Base-by-base conservation (phyloP, 176 grass and related monocot species). In the Luzula sylvatica region DNA sequence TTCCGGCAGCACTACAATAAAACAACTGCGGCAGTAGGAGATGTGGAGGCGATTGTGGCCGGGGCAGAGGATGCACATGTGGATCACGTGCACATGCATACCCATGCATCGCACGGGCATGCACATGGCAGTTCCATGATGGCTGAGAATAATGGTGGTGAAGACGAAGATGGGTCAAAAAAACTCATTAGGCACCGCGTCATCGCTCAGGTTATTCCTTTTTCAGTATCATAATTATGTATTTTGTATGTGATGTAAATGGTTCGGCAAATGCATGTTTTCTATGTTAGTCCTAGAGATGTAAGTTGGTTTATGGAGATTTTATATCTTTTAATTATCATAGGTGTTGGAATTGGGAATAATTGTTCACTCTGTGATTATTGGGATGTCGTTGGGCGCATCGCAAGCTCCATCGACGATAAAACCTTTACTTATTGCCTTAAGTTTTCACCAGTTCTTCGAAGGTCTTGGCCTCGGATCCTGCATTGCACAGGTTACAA, bases 381-480 rank as follows among this genome's bases (percentile, higher is more conserved):
- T 93, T 24, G 87, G 81, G 42, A 81, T 93, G 55, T 93, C 87
- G 0, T 47, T 93, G 0, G 87, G 81, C 7, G 66, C 77, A 0
- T 78, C 81, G 0, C 28, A 93, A 1, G 45, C 46, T 0, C 77
- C 81, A 0, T 26, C 63, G 13, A 78, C 87, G 2, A 82, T 93
- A 39, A 72, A 50, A 12, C 87, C 87, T 1, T 40, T 93, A 0
- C 62, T 93, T 3, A 73, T 56, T 8, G 87, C 87, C n/a, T 13
- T 86, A 0, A 78, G 65, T 41, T 94, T 94, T 55, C 87, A 86
- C 30, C 87, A 86, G 3, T 82, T 86, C 73, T 94, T 94, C 8
- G 87, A 94, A 35, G 87, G 87, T 16, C 80, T 82, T 63, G 87
- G 87, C 3, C 77, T 86, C 1, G 87, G 87, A n/a, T 77, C 81